phyloP scores from a whole-genome alignment of 78 protist genomes.

The Dictyostelium brefeldianum region DNA sequence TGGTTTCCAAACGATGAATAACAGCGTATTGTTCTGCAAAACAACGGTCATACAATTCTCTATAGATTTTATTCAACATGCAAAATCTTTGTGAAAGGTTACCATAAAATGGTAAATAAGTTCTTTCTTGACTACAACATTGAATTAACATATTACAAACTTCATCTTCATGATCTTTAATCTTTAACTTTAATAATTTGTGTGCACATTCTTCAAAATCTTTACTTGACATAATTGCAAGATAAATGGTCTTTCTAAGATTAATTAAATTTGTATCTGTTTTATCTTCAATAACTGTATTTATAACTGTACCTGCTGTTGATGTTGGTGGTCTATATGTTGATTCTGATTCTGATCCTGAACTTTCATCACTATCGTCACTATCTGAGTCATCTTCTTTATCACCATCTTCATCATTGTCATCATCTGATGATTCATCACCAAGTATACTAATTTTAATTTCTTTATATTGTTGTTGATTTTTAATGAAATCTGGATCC shows the following conservation, averaged over 20 bases:
- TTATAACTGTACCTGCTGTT: slow-evolving; percentile 19
- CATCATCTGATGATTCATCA: slow-evolving; percentile 76
- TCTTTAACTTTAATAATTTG: slow-evolving; percentile 91
- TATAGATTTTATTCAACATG: slow-evolving; percentile 84
- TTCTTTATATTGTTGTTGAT: slow-evolving; percentile 89
- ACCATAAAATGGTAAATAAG: slow-evolving; percentile 94
- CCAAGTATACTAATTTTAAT: slow-evolving; percentile 74
- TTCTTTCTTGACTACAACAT: slow-evolving; percentile 96
- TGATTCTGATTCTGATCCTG: background rate
- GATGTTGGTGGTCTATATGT: slow-evolving; percentile 11
- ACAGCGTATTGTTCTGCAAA: slow-evolving; percentile 88
- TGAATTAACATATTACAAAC: slow-evolving; percentile 96
- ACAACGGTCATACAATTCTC: slow-evolving; percentile 74
- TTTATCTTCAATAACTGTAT: slow-evolving; percentile 73
- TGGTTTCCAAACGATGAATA: slow-evolving; percentile 96
- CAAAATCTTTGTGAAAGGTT: slow-evolving; percentile 93
- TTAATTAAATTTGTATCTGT: slow-evolving; percentile 88
- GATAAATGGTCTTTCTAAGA: slow-evolving; percentile 93
- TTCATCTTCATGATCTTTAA: slow-evolving; percentile 88
- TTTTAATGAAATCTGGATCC: slow-evolving; percentile 92
- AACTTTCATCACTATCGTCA: slow-evolving; percentile 14
- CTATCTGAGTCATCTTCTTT: background rate
- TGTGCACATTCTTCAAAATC: slow-evolving; percentile 97
- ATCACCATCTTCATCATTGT: slow-evolving; percentile 57
- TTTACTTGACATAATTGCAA: slow-evolving; percentile 93